Evolutionary conservation across 192 early-diverging fungal genomes (phyloP).

Genomic region (Coemansia sp.): DNA sequence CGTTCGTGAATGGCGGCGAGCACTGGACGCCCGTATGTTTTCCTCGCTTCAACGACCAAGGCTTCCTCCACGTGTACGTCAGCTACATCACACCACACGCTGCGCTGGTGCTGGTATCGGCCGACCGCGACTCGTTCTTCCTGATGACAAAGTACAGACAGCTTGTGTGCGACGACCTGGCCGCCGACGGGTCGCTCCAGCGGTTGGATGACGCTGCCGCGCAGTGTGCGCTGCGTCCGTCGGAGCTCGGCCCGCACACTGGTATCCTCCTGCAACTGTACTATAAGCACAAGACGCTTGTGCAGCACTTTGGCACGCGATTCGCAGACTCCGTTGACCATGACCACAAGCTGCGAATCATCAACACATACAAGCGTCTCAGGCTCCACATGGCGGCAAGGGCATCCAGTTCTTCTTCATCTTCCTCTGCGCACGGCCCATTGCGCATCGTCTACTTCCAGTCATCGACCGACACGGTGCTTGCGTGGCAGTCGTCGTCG

Average conservation of each 20-base stretch:
- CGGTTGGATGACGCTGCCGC: slow-evolving; percentile 54
- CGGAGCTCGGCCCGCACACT: slow-evolving; percentile 32
- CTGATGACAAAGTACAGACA: slow-evolving; percentile 70
- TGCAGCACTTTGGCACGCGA: slow-evolving; percentile 49
- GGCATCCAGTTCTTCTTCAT: not conserved
- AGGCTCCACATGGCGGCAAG: slow-evolving; percentile 39
- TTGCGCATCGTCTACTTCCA: slow-evolving; percentile 40
- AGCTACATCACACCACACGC: slow-evolving; percentile 74
- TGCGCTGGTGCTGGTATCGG: slow-evolving; percentile 72
- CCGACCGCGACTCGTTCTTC: slow-evolving; percentile 83
- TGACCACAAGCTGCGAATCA: slow-evolving; percentile 44
- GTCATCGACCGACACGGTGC: slow-evolving; percentile 20
- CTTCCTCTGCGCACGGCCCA: slow-evolving; percentile 11
- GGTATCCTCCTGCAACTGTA: slow-evolving; percentile 38
- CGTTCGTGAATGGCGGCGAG: slow-evolving; percentile 78
- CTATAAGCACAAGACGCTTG: slow-evolving; percentile 43
- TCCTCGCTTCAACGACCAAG: slow-evolving; percentile 84
- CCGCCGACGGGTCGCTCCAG: slow-evolving; percentile 42
- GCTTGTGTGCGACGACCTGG: slow-evolving; percentile 56
- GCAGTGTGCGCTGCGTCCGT: slow-evolving; percentile 47
- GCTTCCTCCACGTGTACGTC: slow-evolving; percentile 87
- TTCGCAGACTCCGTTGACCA: slow-evolving; percentile 31
- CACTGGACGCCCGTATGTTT: slow-evolving; percentile 94
- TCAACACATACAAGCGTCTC: slow-evolving; percentile 62
- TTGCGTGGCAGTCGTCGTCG: slow-evolving; percentile 59